Conservation (phyloP, 495 filamentous ascomycete species). For the Hypoxylon perforatum region DNA sequence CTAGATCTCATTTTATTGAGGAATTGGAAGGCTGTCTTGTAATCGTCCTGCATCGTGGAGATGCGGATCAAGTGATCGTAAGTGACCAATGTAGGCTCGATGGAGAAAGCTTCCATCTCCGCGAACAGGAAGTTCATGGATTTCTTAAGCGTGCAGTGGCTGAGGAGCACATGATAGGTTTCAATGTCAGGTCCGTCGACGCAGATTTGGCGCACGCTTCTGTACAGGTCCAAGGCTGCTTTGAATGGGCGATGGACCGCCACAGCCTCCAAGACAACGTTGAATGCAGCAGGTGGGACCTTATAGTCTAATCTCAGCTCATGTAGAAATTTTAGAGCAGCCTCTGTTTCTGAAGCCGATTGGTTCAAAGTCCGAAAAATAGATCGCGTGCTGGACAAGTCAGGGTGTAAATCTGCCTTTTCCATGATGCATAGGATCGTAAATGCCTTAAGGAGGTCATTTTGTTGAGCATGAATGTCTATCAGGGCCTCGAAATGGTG, state of each 20-base stretch:
- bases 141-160: slow-evolving; percentile 67
- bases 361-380: slow-evolving; percentile 57
- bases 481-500: slow-evolving; percentile 83
- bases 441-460: slow-evolving; percentile 66
- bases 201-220: slow-evolving; percentile 72
- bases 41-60: slow-evolving; percentile 64
- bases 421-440: slow-evolving; percentile 76
- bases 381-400: slow-evolving; percentile 66
- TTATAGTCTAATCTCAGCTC: slow-evolving; percentile 56
- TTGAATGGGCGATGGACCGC: slow-evolving; percentile 55
- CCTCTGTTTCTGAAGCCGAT: slow-evolving; percentile 44
- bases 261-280: slow-evolving; percentile 70
- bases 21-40: slow-evolving; percentile 70
- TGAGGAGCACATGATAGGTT: slow-evolving; percentile 75
- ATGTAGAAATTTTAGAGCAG: slow-evolving; percentile 66
- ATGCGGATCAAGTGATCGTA: slow-evolving; percentile 77
- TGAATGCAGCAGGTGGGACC: slow-evolving; percentile 68
- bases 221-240: slow-evolving; percentile 75
- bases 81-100: slow-evolving; percentile 69
- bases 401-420: slow-evolving; percentile 63
- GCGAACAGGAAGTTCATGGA: slow-evolving; percentile 74
- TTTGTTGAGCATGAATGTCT: slow-evolving; percentile 69
- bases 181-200: slow-evolving; percentile 65
- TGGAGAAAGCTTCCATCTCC: slow-evolving; percentile 75
- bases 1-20: slow-evolving; percentile 63